Percentiles rank a stretch among this genome's conserved stretches.
Conservation (phyloP, 163 green algal species). For the Scenedesmus sp. region DNA sequence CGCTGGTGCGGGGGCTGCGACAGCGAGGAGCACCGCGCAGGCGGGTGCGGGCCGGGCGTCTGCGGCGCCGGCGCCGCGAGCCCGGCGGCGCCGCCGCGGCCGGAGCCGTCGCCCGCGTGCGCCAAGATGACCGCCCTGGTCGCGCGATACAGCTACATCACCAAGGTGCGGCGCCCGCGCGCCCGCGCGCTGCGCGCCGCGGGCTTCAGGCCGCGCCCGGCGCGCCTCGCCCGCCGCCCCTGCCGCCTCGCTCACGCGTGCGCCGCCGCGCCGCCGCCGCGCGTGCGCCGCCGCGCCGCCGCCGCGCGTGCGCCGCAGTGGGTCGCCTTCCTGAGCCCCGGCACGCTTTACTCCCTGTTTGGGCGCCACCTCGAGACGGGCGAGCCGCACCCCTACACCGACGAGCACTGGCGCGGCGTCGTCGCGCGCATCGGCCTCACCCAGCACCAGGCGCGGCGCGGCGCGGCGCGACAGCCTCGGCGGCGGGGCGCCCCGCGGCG, state of each 20-base stretch:
- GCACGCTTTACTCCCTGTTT: constrained; percentile 27
- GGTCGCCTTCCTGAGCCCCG: neutral
- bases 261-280: too few species aligned
- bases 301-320: neutral
- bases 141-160: constrained; percentile 29
- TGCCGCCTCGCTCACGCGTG: too few species aligned
- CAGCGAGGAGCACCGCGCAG: too few species aligned
- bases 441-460: constrained; percentile 23
- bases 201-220: neutral
- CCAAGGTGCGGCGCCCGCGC: constrained; percentile 34
- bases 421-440: constrained; percentile 12
- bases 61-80: too few species aligned
- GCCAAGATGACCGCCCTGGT: constrained; percentile 19
- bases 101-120: too few species aligned
- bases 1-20: too few species aligned
- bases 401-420: constrained; percentile 33
- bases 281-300: neutral
- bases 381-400: constrained; percentile 14
- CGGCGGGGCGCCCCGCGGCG: too few species aligned
- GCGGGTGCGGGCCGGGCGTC: too few species aligned
- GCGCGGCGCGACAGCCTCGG: too few species aligned
- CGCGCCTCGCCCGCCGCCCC: too few species aligned
- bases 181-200: constrained; percentile 23
- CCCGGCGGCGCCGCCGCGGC: neutral
- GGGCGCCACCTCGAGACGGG: constrained; percentile 32